Evolutionary conservation across 2,329 filamentous ascomycete species (phyloP).

Genomic region (Colletotrichum sp.): DNA sequence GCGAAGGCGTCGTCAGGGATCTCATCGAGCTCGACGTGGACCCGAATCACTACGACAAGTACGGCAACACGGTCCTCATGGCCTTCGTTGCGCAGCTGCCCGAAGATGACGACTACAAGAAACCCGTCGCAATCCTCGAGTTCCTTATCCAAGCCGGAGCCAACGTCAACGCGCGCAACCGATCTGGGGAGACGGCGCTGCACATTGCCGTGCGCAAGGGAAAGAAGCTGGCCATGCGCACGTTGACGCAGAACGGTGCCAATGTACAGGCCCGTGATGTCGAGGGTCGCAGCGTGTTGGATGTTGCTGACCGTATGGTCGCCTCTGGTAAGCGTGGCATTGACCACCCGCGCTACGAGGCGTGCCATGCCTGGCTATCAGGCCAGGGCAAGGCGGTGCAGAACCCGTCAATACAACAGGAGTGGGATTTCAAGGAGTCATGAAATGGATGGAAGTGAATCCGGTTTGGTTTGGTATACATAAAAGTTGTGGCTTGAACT

Average conservation of each 20-base stretch:
- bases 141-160: conserved; percentile 47
- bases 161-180: conserved; percentile 54
- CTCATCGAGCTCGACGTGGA: conserved; percentile 46
- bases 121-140: conserved; percentile 47
- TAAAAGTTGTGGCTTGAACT: background rate
- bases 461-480: background rate
- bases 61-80: conserved; percentile 61
- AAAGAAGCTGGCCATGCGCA: conserved; percentile 54
- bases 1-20: conserved; percentile 25
- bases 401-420: conserved; percentile 40
- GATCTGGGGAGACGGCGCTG: conserved; percentile 58
- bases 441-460: background rate
- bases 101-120: conserved; percentile 54
- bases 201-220: conserved; percentile 58
- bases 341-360: conserved; percentile 47
- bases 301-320: conserved; percentile 48
- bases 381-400: conserved; percentile 40
- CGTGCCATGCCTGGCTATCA: conserved; percentile 50
- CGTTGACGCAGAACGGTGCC: conserved; percentile 50
- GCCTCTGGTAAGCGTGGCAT: conserved; percentile 31
- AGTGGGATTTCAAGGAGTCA: conserved; percentile 36
- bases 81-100: conserved; percentile 55
- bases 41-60: conserved; percentile 55
- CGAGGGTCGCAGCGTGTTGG: conserved; percentile 47
- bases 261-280: conserved; percentile 52